These are phyloP conservation scores for Purshia tridentata DNA, from an alignment of 306 rosid species.

Conservation along the genomic window DNA sequence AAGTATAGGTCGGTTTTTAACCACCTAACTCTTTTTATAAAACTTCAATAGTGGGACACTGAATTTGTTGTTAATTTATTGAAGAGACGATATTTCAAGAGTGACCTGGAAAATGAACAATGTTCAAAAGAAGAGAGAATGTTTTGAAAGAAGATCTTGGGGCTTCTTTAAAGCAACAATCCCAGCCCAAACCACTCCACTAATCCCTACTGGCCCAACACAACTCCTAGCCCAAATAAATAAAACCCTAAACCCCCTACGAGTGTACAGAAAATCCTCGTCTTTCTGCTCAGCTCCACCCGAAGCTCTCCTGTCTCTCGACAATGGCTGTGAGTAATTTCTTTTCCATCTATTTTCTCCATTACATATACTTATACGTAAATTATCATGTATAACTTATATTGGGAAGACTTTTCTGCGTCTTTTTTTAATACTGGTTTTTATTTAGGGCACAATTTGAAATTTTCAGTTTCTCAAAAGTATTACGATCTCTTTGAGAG, in stretches of 20 bases:
- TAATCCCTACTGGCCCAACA: neutral
- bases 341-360: neutral
- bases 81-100: too few relatives aligned
- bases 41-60: too few relatives aligned
- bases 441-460: neutral
- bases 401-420: neutral
- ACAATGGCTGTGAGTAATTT: slow-evolving; percentile 20
- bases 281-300: neutral
- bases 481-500: neutral
- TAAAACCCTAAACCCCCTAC: neutral
- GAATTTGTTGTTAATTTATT: too few relatives aligned
- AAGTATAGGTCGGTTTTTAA: too few relatives aligned
- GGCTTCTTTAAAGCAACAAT: too few relatives aligned
- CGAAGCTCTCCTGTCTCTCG: neutral
- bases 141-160: too few relatives aligned
- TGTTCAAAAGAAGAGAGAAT: too few relatives aligned
- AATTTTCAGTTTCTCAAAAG: neutral
- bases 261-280: neutral
- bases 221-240: neutral
- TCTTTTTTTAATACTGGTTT: neutral
- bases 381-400: neutral
- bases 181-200: too few relatives aligned
- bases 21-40: too few relatives aligned
- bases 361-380: neutral
- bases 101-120: too few relatives aligned